Evolutionary conservation across 495 filamentous ascomycete genomes (phyloP), one percentile per base, ranked within the genome.

Genomic region (Aspergillus diversus): DNA sequence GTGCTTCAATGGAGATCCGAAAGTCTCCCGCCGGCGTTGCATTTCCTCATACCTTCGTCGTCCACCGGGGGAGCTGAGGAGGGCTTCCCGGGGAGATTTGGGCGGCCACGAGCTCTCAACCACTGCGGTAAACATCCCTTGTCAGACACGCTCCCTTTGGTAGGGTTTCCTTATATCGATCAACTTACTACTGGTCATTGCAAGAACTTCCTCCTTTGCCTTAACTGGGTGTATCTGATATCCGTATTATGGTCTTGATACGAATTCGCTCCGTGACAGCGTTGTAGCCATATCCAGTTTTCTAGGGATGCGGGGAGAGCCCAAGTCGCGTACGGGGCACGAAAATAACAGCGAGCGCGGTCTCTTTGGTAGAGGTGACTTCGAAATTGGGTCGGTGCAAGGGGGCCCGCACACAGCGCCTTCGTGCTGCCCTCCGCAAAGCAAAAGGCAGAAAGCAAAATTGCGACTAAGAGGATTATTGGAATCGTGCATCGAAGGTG

Each of bases 21-120:
- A 84, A 8, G 86, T 84, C 15, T 89, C 88, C 60, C 79, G 80
- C 54, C 84, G 83, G 60, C 88, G 84, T 56, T 84, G 81, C 61
- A 89, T 78, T 65, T 87, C 83, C 64, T 88, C 86, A 62, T 88
- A 78, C 62, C 84, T 87, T 68, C 87, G 84, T 65, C 92, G 89
- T 33, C 92, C 93, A 57, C 85, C 83, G 0, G 93, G 93, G 5
- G 92, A 94, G 74, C 88, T 90, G 31, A 96, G 77, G 4, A 97
- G 84, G 33, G 86, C 93, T 58, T 93, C 90, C 73, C 91, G 88
- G 54, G 93, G 93, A 15, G 92, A 96, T 72, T 88, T 83, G 13
- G 93, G 93, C 47, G 93, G 93, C 93, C 93, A 97, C 74, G 87
- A 84, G 63, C 78, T 75, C 64, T 86, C 84, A 39, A 70, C 76